Percentiles rank a stretch among this genome's conserved stretches.
These are phyloP conservation scores for Fusarium circinatum DNA, from an alignment of 2,329 filamentous ascomycete genomes.

Conservation along the genomic window DNA sequence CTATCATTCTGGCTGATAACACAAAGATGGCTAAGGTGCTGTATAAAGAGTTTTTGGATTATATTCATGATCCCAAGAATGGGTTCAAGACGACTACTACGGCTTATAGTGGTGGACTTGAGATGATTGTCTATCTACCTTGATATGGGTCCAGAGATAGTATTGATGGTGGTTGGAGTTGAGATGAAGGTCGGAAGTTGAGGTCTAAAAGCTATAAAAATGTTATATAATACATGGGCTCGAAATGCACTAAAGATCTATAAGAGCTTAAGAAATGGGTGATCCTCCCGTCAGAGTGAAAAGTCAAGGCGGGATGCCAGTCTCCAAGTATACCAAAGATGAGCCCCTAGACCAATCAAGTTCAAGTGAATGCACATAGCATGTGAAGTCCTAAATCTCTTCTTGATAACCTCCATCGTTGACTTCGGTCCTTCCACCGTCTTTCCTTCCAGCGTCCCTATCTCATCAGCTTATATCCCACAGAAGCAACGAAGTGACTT, in stretches of 20 bases:
- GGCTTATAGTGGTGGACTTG: conserved; percentile 47
- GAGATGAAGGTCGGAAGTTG: neutral
- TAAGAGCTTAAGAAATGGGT: neutral
- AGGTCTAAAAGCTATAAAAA: neutral
- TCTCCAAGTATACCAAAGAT: conserved; percentile 47
- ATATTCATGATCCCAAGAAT: conserved; percentile 57
- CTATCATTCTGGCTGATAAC: conserved; percentile 63
- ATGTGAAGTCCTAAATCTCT: conserved; percentile 49
- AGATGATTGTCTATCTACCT: conserved; percentile 44
- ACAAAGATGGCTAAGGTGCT: conserved; percentile 50
- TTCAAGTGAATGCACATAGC: conserved; percentile 58
- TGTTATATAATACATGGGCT: neutral
- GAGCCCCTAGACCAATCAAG: conserved; percentile 48
- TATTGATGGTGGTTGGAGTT: conserved; percentile 32
- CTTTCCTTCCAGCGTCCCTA: conserved; percentile 28
- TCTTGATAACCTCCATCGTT: conserved; percentile 39
- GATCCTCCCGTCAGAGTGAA: neutral
- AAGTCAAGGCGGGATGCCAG: conserved; percentile 34
- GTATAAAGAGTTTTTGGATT: conserved; percentile 61
- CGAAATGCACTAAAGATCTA: too few relatives aligned
- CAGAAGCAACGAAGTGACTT: neutral
- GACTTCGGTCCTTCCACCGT: conserved; percentile 14
- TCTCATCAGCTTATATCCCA: neutral
- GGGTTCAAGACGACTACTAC: conserved; percentile 57
- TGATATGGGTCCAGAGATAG: rapidly evolving